phyloP scores from a whole-genome alignment of 2,329 filamentous ascomycete genomes.

The Pleoardoris graminearum region DNA sequence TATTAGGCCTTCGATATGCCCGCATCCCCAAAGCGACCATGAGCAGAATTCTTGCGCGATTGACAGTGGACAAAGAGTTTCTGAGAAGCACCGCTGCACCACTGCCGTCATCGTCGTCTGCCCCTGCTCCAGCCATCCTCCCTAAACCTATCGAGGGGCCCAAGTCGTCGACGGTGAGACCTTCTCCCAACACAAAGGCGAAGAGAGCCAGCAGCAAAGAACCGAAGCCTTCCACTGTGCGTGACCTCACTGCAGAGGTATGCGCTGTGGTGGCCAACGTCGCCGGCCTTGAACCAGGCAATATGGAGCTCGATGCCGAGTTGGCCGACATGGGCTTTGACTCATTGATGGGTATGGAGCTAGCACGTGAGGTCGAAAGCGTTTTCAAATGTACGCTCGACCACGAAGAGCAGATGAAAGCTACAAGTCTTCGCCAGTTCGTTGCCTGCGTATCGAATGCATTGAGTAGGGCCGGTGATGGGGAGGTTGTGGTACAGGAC shows the following conservation, averaged over 20 bases:
- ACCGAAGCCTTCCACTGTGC: neutral
- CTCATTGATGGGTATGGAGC: constrained; percentile 44
- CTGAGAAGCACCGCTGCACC: neutral
- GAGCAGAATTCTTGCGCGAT: constrained; percentile 11
- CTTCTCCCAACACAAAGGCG: neutral
- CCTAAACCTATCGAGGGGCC: neutral
- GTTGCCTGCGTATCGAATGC: neutral
- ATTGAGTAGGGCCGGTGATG: neutral
- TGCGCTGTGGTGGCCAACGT: constrained; percentile 9
- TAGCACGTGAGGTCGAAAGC: constrained; percentile 34
- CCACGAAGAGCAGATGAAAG: constrained; percentile 3
- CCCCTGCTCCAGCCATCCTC: neutral
- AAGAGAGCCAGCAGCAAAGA: neutral
- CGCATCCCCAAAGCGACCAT: constrained; percentile 26
- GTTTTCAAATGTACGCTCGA: constrained; percentile 15
- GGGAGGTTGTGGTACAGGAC: neutral
- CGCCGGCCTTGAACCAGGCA: constrained; percentile 19
- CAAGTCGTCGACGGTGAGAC: neutral
- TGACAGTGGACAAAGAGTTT: neutral
- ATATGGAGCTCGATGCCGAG: constrained; percentile 22
- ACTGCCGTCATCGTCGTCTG: neutral
- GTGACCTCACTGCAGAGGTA: neutral
- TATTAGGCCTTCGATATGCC: constrained; percentile 38
- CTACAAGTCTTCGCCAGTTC: neutral
- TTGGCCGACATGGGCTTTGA: constrained; percentile 45